Evolutionary conservation across 441 rosid species (phyloP).

Genomic region (Jatropha multifida): DNA sequence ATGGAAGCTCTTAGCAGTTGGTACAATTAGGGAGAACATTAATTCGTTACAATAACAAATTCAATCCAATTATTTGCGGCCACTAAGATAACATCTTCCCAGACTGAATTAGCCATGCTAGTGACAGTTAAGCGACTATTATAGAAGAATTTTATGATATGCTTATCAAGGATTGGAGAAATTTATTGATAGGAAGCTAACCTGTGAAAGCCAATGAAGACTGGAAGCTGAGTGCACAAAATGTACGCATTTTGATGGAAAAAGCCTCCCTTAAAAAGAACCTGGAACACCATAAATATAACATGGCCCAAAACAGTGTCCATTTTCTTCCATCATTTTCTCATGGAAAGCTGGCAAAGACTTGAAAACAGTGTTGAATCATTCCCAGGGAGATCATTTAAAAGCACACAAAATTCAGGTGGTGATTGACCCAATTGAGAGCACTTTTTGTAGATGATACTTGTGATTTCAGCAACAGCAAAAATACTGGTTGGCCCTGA

Average conservation of each 20-base stretch:
- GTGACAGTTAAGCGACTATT: not conserved
- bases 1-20: not conserved
- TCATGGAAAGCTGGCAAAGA: conserved; percentile 35
- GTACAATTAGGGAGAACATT: not conserved
- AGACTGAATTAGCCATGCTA: not conserved
- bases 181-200: conserved; percentile 9
- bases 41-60: not conserved
- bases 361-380: conserved; percentile 48
- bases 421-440: conserved; percentile 17
- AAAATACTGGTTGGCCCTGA: conserved; percentile 40
- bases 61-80: not conserved
- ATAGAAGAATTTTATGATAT: not conserved
- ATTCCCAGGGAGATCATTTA: conserved; percentile 37
- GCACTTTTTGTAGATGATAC: conserved; percentile 19
- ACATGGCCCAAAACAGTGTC: conserved; percentile 31
- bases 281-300: conserved; percentile 42
- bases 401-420: conserved; percentile 32
- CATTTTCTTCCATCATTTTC: conserved; percentile 32
- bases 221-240: conserved; percentile 44
- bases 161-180: not conserved
- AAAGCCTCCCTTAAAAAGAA: conserved; percentile 39
- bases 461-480: conserved; percentile 24
- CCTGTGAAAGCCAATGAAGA: conserved; percentile 61
- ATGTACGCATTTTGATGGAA: conserved; percentile 35
- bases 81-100: not conserved